These are phyloP conservation scores for Boechera divaricarpa DNA, from an alignment of 345 rosid genomes.

Conservation along the genomic window DNA sequence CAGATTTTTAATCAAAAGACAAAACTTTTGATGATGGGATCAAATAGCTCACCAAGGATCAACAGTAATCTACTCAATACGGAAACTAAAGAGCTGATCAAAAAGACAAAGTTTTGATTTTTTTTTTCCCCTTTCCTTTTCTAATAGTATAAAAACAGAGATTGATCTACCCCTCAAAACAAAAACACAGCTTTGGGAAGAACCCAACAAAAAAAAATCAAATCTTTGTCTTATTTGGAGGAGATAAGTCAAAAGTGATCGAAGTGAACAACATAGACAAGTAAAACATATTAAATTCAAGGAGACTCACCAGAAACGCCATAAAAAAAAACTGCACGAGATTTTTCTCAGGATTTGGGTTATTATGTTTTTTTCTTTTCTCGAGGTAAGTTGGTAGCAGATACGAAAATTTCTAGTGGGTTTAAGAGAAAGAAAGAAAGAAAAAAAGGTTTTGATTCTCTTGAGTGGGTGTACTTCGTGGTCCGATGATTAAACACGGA, in stretches of 20 bases:
- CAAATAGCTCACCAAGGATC: slow-evolving; percentile 24
- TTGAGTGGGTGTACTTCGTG: slow-evolving; percentile 33
- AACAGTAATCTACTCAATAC: neutral
- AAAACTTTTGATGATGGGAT: neutral
- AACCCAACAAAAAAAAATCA: neutral
- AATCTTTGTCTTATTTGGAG: slow-evolving; percentile 31
- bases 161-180: neutral
- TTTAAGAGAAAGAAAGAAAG: slow-evolving; percentile 7
- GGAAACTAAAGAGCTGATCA: neutral
- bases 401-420: slow-evolving; percentile 24
- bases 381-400: slow-evolving; percentile 4
- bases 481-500: slow-evolving; percentile 29
- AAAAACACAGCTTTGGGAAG: slow-evolving; percentile 22
- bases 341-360: neutral
- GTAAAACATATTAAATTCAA: neutral
- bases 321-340: neutral
- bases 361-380: neutral
- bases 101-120: slow-evolving; percentile 12
- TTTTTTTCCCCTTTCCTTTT: neutral
- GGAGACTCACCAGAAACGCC: slow-evolving; percentile 36
- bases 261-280: slow-evolving; percentile 15
- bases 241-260: neutral
- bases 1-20: slow-evolving; percentile 20
- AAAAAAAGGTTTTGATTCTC: slow-evolving; percentile 17
- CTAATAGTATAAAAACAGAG: neutral